phyloP scores from a whole-genome alignment of 23 red algal species.

The Pyropia yezoensis region DNA sequence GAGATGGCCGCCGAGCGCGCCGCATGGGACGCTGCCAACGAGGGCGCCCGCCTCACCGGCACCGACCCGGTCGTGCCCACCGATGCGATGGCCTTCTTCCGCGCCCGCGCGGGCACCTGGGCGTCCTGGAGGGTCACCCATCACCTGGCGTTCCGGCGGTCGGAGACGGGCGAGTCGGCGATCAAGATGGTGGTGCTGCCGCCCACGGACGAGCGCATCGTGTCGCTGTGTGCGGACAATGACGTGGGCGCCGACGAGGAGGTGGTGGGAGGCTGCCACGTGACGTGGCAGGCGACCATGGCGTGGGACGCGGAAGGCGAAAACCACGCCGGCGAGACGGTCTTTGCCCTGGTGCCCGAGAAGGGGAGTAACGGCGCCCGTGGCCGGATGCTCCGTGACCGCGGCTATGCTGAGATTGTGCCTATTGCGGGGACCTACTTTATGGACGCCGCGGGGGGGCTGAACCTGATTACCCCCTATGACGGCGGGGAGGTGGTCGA shows the following conservation, averaged over 20 bases:
- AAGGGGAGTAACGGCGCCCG: conserved; percentile 18
- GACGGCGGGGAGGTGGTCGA: conserved; percentile 95
- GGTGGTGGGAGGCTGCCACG: conserved; percentile 72
- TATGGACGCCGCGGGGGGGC: conserved; percentile 52
- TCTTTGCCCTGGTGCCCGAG: conserved; percentile 82
- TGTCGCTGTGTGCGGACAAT: conserved; percentile 41
- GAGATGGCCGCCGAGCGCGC: too few relatives aligned
- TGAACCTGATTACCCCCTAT: conserved; percentile 78
- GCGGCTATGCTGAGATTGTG: conserved; percentile 96
- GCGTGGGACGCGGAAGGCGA: conserved; percentile 97
- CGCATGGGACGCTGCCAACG: too few relatives aligned
- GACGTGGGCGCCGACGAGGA: conserved; percentile 19
- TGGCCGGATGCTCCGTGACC: conserved; percentile 80
- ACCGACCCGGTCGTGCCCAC: neutral
- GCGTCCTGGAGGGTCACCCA: conserved; percentile 82
- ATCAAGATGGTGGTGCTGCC: conserved; percentile 69
- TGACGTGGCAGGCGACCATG: conserved; percentile 85
- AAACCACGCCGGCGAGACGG: conserved; percentile 69
- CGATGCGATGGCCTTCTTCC: conserved; percentile 95
- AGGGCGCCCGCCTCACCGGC: too few relatives aligned
- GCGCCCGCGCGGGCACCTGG: conserved; percentile 73
- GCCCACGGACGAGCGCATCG: conserved; percentile 51
- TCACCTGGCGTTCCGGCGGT: conserved; percentile 88
- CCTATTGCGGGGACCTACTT: conserved; percentile 78
- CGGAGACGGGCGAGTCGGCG: conserved; percentile 67